phyloP scores from a whole-genome alignment of 441 rosid species.

The Mallotus repandus region DNA sequence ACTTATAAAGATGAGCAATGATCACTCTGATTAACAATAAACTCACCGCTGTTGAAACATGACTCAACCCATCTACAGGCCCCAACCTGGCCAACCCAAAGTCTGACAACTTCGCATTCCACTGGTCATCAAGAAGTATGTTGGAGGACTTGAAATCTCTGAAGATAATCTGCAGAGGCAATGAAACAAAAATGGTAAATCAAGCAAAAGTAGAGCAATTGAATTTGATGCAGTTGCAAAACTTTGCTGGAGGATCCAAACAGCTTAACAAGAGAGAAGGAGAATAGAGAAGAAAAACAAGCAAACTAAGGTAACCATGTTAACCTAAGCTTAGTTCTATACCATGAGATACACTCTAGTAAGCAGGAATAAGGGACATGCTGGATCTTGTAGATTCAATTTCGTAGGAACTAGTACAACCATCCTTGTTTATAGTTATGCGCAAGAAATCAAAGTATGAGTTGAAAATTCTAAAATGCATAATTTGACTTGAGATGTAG shows the following conservation, averaged over 20 bases:
- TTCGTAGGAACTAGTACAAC: no score
- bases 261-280: neutral
- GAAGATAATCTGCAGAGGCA: slow-evolving; percentile 64
- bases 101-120: slow-evolving; percentile 78
- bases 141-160: slow-evolving; percentile 90
- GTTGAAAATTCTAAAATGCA: no score
- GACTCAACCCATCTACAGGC: slow-evolving; percentile 75
- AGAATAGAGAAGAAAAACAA: neutral
- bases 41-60: slow-evolving; percentile 75
- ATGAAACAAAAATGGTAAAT: slow-evolving; percentile 13
- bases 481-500: no score
- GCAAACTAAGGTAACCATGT: neutral
- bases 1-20: neutral
- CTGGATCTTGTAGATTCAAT: no score
- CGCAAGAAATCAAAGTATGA: no score
- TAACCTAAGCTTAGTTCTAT: neutral
- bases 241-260: neutral
- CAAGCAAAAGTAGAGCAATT: neutral
- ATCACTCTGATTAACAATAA: slow-evolving; percentile 8
- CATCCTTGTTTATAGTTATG: no score
- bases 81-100: slow-evolving; percentile 89
- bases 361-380: neutral
- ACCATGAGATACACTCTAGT: neutral
- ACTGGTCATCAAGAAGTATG: slow-evolving; percentile 80
- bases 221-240: neutral